Base-by-base conservation (phyloP, 139 green algal species). In the Astrephomene gubernaculifera region DNA sequence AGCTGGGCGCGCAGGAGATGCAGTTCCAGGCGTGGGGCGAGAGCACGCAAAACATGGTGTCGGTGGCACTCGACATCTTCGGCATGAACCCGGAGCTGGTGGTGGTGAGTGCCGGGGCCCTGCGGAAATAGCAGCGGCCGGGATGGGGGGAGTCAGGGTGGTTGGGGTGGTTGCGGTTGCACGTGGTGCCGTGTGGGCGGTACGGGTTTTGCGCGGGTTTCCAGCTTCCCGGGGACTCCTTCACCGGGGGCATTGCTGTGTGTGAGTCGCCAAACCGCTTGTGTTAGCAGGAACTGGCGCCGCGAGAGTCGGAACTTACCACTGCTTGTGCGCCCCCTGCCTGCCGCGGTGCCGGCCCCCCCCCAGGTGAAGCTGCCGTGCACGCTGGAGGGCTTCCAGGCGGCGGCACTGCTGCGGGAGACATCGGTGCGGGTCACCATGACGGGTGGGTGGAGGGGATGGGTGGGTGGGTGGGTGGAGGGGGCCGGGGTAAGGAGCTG, bases 311-410 rank as follows among this genome's bases (percentile, higher is more conserved):
- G n/a, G n/a, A n/a, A n/a, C n/a, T n/a, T n/a, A n/a, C n/a, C n/a
- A n/a, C n/a, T n/a, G n/a, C n/a, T n/a, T n/a, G 14, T 17, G 14
- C 7, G 85, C 81, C 69, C 24, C 25, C 4, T 25, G 75, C 31
- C 45, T 90, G 33, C 81, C 87, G 69, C 49, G 14, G 14, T 57
- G 14, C 49, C 49, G 12, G 12, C 14, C 17, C 27, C 53, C 57
- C 31, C 52, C 90, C 85, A 92, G 85, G 86, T 97, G 22, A 97
- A 97, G 88, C 88, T 98, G 67, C 95, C 95, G 0, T 91, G 90
- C 82, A 96, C 95, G 0, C 33, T 91, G 6, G 91, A 93, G 54
- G 95, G 95, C 36, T 69, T 95, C 5, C 73, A 92, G 67, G 93
- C 94, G 44, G 92, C 94, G 0, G 68, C 79, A 1, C 63, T 87